phyloP scores from a whole-genome alignment of 2,329 filamentous ascomycete genomes.

The Chaetomium sp. region DNA sequence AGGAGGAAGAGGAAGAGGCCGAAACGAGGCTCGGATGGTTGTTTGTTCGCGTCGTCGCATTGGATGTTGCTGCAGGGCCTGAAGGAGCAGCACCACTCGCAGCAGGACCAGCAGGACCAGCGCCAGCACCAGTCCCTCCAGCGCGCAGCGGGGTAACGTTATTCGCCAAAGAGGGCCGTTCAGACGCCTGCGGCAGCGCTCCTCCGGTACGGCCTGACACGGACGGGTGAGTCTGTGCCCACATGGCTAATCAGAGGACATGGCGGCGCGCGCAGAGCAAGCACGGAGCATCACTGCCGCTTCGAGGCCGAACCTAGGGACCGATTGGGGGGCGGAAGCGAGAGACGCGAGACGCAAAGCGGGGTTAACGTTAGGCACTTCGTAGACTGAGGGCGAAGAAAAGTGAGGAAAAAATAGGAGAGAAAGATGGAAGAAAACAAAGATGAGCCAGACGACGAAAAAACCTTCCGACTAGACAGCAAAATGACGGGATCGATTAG shows the following conservation, averaged over 20 bases:
- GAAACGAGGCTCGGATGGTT: background rate
- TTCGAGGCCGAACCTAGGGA: background rate
- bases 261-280: constrained; percentile 6
- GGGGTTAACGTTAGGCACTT: too few relatives aligned
- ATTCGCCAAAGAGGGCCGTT: constrained; percentile 14
- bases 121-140: constrained; percentile 6
- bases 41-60: constrained; percentile 1
- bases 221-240: constrained; percentile 23
- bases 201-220: constrained; percentile 19
- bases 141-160: constrained; percentile 10
- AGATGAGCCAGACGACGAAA: background rate
- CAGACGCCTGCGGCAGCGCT: constrained; percentile 13
- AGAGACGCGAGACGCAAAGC: background rate
- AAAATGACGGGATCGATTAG: background rate
- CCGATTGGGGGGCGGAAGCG: constrained; percentile 3
- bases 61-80: too few relatives aligned
- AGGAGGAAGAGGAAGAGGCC: too few relatives aligned
- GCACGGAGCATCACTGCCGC: constrained; percentile 15
- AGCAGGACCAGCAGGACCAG: background rate
- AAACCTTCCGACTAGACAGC: background rate
- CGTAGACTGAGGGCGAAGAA: too few relatives aligned
- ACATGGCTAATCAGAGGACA: constrained; percentile 21
- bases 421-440: background rate
- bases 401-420: too few relatives aligned
- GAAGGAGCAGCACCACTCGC: background rate